Percentiles rank a stretch among this genome's conserved stretches.
Evolutionary conservation across 2,329 filamentous ascomycete species (phyloP).

Genomic region (Paecilomyces dactylethromorphus): DNA sequence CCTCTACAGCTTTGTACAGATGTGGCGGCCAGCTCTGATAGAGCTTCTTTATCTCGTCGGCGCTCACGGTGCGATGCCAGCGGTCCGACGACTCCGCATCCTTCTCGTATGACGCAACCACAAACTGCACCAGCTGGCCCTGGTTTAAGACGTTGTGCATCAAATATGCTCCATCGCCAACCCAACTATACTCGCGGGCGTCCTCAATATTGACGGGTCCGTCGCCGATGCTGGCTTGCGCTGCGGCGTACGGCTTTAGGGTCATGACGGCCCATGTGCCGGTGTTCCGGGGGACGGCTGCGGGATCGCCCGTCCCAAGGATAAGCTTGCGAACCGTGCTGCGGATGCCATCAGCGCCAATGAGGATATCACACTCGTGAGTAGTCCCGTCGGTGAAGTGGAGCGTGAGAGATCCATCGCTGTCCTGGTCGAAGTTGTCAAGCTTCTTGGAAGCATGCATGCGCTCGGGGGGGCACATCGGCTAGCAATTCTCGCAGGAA

Average conservation of each 20-base stretch:
- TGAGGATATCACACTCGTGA: conserved; percentile 22
- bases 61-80: conserved; percentile 2
- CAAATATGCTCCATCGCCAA: not conserved
- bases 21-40: not conserved
- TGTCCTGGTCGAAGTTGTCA: conserved; percentile 8
- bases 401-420: conserved; percentile 8
- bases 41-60: conserved; percentile 2
- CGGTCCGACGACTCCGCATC: conserved; percentile 1
- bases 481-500: conserved; percentile 6
- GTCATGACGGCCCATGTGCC: conserved; percentile 1
- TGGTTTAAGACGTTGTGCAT: not conserved
- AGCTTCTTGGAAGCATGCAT: conserved; percentile 27
- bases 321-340: conserved; percentile 22
- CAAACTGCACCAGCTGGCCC: not conserved
- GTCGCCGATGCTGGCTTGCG: conserved; percentile 1
- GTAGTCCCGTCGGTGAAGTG: conserved; percentile 19
- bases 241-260: conserved; percentile 1
- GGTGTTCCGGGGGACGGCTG: conserved; percentile 1
- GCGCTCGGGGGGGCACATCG: conserved; percentile 12
- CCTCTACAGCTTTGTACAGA: not conserved
- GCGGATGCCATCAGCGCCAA: conserved; percentile 32
- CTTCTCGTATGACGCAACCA: not conserved
- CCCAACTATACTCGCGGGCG: not conserved
- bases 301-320: conserved; percentile 11
- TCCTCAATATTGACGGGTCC: conserved; percentile 2